Percentiles rank a stretch among this genome's conserved stretches.
These are phyloP conservation scores for Cutaneotrichosporon curvatum DNA, from an alignment of 1,284 basidiomycete genomes.

Conservation along the genomic window DNA sequence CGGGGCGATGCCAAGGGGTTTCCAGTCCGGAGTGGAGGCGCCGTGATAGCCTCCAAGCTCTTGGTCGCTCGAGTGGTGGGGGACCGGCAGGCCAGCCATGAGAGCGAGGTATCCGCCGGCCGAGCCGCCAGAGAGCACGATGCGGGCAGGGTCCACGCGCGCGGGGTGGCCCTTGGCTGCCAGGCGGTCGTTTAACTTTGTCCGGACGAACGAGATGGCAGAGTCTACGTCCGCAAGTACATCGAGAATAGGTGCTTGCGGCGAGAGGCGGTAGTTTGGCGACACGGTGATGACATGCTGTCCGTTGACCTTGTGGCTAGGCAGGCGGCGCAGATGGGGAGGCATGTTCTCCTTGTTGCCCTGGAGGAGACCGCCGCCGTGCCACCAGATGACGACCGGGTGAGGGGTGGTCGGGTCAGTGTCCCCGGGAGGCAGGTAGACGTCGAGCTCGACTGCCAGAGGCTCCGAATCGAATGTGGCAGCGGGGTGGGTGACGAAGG, in stretches of 20 bases:
- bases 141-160: conserved; percentile 27
- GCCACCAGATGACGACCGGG: conserved; percentile 41
- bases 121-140: conserved; percentile 39
- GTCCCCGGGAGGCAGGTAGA: conserved; percentile 31
- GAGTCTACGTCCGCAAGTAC: conserved; percentile 36
- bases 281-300: conserved; percentile 33
- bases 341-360: conserved; percentile 46
- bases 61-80: conserved; percentile 23
- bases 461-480: conserved; percentile 42
- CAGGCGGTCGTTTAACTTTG: conserved; percentile 30
- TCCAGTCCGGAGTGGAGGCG: conserved; percentile 19
- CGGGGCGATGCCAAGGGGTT: conserved; percentile 31
- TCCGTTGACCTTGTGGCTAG: conserved; percentile 10
- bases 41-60: conserved; percentile 36
- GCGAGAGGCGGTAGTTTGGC: conserved; percentile 39
- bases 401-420: background rate
- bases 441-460: conserved; percentile 35
- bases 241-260: conserved; percentile 42
- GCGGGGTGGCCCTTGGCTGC: conserved; percentile 24
- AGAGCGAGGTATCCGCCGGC: conserved; percentile 43
- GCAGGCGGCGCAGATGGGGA: conserved; percentile 39
- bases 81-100: conserved; percentile 33
- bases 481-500: conserved; percentile 33
- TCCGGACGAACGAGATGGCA: conserved; percentile 26
- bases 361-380: conserved; percentile 42